Evolutionary conservation across 257 asterid genomes (phyloP).

Genomic region (Nicotiana obtusifolia): DNA sequence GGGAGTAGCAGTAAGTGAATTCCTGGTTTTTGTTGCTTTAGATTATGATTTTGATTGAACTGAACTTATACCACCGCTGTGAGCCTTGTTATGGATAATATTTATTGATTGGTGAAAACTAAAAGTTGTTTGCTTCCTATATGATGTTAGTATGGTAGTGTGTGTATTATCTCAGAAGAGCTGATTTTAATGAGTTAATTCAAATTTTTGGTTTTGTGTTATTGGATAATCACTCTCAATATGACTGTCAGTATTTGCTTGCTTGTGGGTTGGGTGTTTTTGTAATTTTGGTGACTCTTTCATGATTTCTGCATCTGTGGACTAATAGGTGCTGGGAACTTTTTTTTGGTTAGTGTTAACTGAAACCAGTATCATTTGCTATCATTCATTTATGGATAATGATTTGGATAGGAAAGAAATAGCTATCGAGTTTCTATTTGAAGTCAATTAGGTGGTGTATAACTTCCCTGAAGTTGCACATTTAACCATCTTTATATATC

Average conservation of each 20-base stretch:
- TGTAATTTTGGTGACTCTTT: not conserved
- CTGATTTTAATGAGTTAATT: not conserved
- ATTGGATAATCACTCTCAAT: not conserved
- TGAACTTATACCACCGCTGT: not conserved
- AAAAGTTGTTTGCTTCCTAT: too few species aligned
- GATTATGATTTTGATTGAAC: not conserved
- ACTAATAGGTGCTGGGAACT: not conserved
- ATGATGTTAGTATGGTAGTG: not conserved
- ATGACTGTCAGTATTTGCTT: not conserved
- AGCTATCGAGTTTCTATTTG: not conserved
- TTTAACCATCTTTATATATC: not conserved
- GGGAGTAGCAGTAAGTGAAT: not conserved
- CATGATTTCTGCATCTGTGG: not conserved
- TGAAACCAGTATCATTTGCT: not conserved
- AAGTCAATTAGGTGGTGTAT: not conserved
- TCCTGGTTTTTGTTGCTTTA: not conserved
- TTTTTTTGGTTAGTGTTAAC: not conserved
- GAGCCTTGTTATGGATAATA: not conserved
- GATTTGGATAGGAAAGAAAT: not conserved
- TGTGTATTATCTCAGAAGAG: not conserved
- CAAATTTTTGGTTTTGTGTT: not conserved
- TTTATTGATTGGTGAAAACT: not conserved
- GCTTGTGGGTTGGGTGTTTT: not conserved
- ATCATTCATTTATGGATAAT: not conserved
- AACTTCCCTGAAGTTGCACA: not conserved